phyloP scores from a whole-genome alignment of 495 filamentous ascomycete genomes.

The Trichocladium antarcticum region DNA sequence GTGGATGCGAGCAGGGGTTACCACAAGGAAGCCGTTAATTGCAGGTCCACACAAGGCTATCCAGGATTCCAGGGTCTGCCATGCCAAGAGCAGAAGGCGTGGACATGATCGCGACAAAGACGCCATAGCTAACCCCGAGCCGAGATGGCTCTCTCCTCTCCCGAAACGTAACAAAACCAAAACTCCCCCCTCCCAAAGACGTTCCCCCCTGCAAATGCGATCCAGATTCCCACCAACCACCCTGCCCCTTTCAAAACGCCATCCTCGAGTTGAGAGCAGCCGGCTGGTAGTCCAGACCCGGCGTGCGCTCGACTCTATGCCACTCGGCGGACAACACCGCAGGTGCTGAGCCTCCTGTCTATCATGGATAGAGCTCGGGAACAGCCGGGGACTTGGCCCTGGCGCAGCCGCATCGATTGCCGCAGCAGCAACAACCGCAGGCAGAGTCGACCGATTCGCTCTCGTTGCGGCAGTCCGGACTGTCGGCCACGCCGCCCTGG shows the following conservation, averaged over 20 bases:
- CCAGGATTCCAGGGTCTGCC: constrained; percentile 7
- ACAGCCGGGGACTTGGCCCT: not conserved
- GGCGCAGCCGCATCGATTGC: not conserved
- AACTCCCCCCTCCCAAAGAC: too few relatives aligned
- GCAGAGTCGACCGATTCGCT: not conserved
- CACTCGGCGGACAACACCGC: not conserved
- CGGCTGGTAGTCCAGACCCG: not conserved
- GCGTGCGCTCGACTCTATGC: not conserved
- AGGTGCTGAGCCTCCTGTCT: not conserved
- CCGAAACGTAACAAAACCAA: not conserved
- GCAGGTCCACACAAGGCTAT: constrained; percentile 9
- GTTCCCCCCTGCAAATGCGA: not conserved
- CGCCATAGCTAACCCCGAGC: not conserved
- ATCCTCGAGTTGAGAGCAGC: not conserved
- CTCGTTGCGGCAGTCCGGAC: not conserved
- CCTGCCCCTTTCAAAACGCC: not conserved
- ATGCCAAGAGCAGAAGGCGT: not conserved
- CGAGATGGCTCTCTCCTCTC: not conserved
- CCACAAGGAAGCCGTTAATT: not conserved
- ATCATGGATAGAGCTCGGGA: constrained; percentile 1
- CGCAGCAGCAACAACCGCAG: not conserved
- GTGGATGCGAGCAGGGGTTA: not conserved
- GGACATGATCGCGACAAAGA: not conserved
- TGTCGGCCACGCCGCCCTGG: not conserved
- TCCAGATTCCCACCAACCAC: not conserved